Base-by-base conservation (phyloP, 2,329 filamentous ascomycete species). In the Cercospora zeina region DNA sequence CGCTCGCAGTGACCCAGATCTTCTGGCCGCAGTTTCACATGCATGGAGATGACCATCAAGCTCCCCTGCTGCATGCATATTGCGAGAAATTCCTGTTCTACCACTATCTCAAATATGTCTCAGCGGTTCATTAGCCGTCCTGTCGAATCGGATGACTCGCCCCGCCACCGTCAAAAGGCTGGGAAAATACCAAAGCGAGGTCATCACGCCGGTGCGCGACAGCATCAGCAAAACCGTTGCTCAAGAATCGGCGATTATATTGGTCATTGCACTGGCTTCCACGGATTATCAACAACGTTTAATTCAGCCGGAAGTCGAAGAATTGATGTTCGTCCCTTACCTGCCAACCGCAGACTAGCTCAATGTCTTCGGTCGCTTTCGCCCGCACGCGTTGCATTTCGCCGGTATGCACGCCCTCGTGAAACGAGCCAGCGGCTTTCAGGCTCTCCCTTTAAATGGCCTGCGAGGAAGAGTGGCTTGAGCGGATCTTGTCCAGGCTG, bases 101-200 rank as follows among this genome's bases (percentile, higher is more conserved):
- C 42, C 42, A 49, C 42, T 49, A 49, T 30, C 42, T 49, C 42
- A 49, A 49, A 2, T 49, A 49, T 27, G 42, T 49, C 42, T 49
- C 42, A 3, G 42, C 21, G 21, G 42, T 49, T 27, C 42, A 49
- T 30, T 27, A 6, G 42, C 42, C 24, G 42, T 49, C 42, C 24
- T 49, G 21, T 49, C 21, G 2, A 49, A 49, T n/a, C 42, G 42
- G 21, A 27, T 49, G 27, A 49, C 21, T 27, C 42, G 42, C 8
- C 42, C 42, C 7, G 42, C 42, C 21, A 49, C 42, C 13, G 21
- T 49, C 21, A 49, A 49, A 19, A 49, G 42, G 13, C 42, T 49
- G 21, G 42, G n/a, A 5, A 21, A 49, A 2, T 49, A 49, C 42
- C 42, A 49, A 4, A 49, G 42, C 21, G 42, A 27, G 13, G 42